Conservation (phyloP, 2,329 filamentous ascomycete species). For the Pseudogymnoascus sp. region DNA sequence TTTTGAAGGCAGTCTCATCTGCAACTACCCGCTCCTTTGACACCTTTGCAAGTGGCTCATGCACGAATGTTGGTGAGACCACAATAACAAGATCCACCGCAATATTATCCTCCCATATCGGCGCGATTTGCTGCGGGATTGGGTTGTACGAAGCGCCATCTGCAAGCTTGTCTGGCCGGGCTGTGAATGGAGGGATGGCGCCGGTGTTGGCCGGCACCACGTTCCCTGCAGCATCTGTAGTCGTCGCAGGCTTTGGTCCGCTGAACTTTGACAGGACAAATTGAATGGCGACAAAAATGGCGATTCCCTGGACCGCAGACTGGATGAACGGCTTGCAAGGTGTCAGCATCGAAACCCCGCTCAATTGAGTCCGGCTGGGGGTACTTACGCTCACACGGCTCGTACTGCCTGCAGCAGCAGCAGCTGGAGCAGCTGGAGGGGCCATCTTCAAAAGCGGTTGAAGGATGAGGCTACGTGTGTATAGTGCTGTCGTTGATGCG, state of each 20-base stretch:
- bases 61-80: conserved; percentile 65
- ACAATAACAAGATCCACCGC: conserved; percentile 78
- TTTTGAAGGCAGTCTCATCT: conserved; percentile 69
- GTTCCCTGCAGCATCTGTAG: conserved; percentile 46
- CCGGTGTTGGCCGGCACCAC: conserved; percentile 45
- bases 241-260: conserved; percentile 39
- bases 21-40: conserved; percentile 65
- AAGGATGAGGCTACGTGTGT: background rate
- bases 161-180: conserved; percentile 54
- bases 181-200: conserved; percentile 55
- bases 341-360: conserved; percentile 13
- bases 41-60: conserved; percentile 58
- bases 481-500: conserved; percentile 4
- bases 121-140: conserved; percentile 65
- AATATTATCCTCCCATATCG: conserved; percentile 79
- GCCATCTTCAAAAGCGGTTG: conserved; percentile 24
- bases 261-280: conserved; percentile 47
- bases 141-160: conserved; percentile 55
- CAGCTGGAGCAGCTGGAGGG: conserved; percentile 25
- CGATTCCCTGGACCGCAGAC: conserved; percentile 41
- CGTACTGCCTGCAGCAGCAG: conserved; percentile 23
- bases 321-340: conserved; percentile 25
- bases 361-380: background rate
- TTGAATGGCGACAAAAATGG: conserved; percentile 52
- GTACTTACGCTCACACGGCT: conserved; percentile 27